Conservation (phyloP, 495 filamentous ascomycete genomes). For the Geopyxis carbonaria region DNA sequence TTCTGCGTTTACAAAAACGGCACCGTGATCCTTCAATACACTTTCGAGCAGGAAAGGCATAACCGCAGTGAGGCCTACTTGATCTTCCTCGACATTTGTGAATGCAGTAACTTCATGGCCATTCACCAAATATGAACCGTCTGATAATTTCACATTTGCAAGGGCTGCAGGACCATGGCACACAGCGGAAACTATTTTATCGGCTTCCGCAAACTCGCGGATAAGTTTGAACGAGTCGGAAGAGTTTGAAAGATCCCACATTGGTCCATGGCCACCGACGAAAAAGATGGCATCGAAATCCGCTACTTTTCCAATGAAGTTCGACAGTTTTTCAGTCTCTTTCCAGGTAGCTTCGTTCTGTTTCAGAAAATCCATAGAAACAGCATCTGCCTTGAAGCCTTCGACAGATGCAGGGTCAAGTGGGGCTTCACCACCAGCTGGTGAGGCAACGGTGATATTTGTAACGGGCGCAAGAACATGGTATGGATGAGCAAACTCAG, state of each 20-base stretch:
- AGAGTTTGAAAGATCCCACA: conserved; percentile 49
- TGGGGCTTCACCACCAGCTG: conserved; percentile 47
- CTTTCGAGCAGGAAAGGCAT: conserved; percentile 55
- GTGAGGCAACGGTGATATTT: conserved; percentile 46
- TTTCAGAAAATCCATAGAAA: conserved; percentile 36
- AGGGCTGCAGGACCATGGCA: conserved; percentile 54
- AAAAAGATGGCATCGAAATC: conserved; percentile 57
- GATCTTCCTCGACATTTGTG: conserved; percentile 50
- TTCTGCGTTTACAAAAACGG: conserved; percentile 40
- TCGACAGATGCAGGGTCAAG: conserved; percentile 51
- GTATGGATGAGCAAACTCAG: conserved; percentile 57
- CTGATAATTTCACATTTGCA: conserved; percentile 36
- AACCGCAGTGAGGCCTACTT: conserved; percentile 28
- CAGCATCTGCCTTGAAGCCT: conserved; percentile 37
- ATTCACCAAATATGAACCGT: conserved; percentile 35
- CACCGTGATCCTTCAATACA: conserved; percentile 36
- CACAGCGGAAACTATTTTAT: conserved; percentile 47
- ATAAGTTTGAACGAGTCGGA: conserved; percentile 37
- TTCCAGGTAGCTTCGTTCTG: conserved; percentile 42
- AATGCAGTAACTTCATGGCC: conserved; percentile 49
- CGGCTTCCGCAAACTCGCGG: conserved; percentile 40
- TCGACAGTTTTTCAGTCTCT: conserved; percentile 37
- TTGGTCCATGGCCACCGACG: conserved; percentile 64
- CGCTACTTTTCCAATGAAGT: conserved; percentile 33
- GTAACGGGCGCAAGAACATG: conserved; percentile 38